Evolutionary conservation across 495 filamentous ascomycete genomes (phyloP), one percentile per base, ranked within the genome.

Genomic region (Tuber aestivum): DNA sequence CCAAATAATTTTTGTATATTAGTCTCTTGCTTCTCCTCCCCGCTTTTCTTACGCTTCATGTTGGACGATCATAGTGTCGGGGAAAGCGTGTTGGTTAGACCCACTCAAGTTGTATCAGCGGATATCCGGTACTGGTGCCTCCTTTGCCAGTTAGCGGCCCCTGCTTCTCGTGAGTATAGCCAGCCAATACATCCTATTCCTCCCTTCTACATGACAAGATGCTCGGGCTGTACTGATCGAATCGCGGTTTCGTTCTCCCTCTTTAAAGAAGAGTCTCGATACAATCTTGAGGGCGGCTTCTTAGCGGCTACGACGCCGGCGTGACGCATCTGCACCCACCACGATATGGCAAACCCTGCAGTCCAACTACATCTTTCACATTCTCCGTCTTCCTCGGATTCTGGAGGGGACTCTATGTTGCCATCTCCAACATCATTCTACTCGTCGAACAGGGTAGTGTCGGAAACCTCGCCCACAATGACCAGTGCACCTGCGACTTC

Each of bases 1-100:
- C 65, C 72, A 73, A 73, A 41, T 70, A 37, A 70, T 50, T 73
- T 79, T 71, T 79, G 73, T 79, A 76, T 79, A 79, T 78, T 78
- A 77, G 50, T 70, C 35, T 77, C 70, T 69, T 45, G 75, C 73
- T 45, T 70, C 77, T 42, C 48, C 75, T 65, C 56, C 16, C 35
- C 56, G n/a, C 27, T 65, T 74, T 77, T 71, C 40, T n/a, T 69
- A 73, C 71, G 77, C 79, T 75, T 76, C 70, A 79, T 79, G 70
- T 79, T 69, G 70, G 70, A 73, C 77, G 77, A 79, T 79, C 78
- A 79, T 79, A 79, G 78, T 70, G 72, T 76, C 70, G 69, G 50
- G 70, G 32, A 27, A 79, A 75, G 65, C 72, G 70, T 61, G 61
- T 72, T 79, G 72, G 79, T 70, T 70, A 21, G 74, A 41, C 73